phyloP scores from a whole-genome alignment of 192 early-diverging fungal species.

The Podila epicladia region DNA sequence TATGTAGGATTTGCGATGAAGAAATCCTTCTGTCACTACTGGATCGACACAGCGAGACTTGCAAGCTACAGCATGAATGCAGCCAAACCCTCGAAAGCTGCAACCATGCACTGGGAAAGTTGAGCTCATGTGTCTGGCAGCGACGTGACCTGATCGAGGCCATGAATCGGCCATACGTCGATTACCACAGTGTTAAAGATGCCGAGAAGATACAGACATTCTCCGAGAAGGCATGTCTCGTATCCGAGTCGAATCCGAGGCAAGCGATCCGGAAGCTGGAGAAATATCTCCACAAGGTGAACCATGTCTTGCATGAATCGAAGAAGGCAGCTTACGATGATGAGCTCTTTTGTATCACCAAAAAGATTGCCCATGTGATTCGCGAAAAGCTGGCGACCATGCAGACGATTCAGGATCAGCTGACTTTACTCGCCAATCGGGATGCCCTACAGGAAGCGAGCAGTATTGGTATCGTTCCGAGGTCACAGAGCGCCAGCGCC shows the following conservation, averaged over 20 bases:
- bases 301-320: slow-evolving; percentile 21
- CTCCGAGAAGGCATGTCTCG: slow-evolving; percentile 30
- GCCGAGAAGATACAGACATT: slow-evolving; percentile 48
- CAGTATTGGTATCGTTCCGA: not conserved
- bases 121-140: slow-evolving; percentile 52
- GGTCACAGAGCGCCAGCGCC: slow-evolving; percentile 41
- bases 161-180: slow-evolving; percentile 49
- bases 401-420: slow-evolving; percentile 40
- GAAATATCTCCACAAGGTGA: slow-evolving; percentile 39
- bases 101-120: slow-evolving; percentile 74
- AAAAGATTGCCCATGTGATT: slow-evolving; percentile 53
- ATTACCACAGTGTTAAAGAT: slow-evolving; percentile 55
- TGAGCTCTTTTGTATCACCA: slow-evolving; percentile 47
- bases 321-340: slow-evolving; percentile 38
- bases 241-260: slow-evolving; percentile 30
- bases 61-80: slow-evolving; percentile 56
- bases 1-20: slow-evolving; percentile 92
- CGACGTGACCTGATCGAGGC: slow-evolving; percentile 56
- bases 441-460: slow-evolving; percentile 9
- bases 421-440: slow-evolving; percentile 15
- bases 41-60: slow-evolving; percentile 83
- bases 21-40: slow-evolving; percentile 69
- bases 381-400: slow-evolving; percentile 42
- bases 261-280: slow-evolving; percentile 42
- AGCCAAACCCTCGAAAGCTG: slow-evolving; percentile 54